Base-by-base conservation (phyloP, 352 stramenopile genomes). In the Globisporangium ultimum region DNA sequence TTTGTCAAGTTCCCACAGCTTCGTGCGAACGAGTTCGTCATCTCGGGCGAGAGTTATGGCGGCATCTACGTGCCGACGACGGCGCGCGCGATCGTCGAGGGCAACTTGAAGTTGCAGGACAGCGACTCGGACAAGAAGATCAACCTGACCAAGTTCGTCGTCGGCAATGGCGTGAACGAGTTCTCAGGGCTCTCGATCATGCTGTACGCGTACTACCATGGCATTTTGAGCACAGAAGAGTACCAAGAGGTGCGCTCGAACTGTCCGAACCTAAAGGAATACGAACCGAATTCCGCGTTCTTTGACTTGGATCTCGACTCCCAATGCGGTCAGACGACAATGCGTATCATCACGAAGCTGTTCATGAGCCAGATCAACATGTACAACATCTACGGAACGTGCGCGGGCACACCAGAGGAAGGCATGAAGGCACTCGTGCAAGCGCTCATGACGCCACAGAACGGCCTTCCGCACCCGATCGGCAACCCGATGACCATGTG, bases 91-190 rank as follows among this genome's bases (percentile, higher is more conserved):
- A 87, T 90, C 51, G 62, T 90, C 14, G 67, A 83, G 57, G 70
- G 79, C 52, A 85, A 84, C 49, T 40, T 54, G 11, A 60, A 51
- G 28, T 10, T 36, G 28, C 28, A 36, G 7, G 28, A 36, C 28
- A 10, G 53, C 58, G 18, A 56, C 68, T 13, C 45, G 55, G 8
- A 55, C 63, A 17, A 60, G 28, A 36, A 54, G 13, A 84, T 96
- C 60, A 82, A 89, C 34, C 66, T 98, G 21, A 89, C 88, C 63
- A 95, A 95, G 56, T 95, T 97, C 55, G 89, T 93, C 12, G 87
- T 97, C 42, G 75, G 78, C 42, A 84, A 87, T 41, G 80, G 80
- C 45, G 72, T 87, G 40, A 88, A 89, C 65, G 80, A 89, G 58
- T 87, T 75, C 48, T 53, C 68, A 41, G 70, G 70, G 24, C 66